phyloP scores from a whole-genome alignment of 2,329 filamentous ascomycete genomes.

The Penicillium oxalicum region DNA sequence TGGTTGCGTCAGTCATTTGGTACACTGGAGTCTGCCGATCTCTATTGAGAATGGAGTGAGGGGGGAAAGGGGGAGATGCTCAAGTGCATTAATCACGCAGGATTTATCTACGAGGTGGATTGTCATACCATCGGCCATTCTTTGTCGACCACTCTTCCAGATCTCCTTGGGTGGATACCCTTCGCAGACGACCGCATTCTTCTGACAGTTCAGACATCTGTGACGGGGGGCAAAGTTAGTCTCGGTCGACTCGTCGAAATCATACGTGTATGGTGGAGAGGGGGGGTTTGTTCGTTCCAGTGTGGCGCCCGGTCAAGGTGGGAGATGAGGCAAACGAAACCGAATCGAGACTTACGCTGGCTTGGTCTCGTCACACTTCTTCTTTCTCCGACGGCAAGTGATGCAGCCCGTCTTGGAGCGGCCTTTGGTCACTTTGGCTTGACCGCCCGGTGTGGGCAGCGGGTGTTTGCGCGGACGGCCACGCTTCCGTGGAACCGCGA shows the following conservation, averaged over 20 bases:
- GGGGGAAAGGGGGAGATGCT: neutral
- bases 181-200: conserved; percentile 87
- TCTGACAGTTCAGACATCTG: conserved; percentile 69
- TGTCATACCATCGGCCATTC: conserved; percentile 56
- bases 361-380: conserved; percentile 51
- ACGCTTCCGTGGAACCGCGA: conserved; percentile 52
- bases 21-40: neutral
- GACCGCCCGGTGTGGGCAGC: conserved; percentile 51
- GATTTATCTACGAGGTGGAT: neutral
- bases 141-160: conserved; percentile 81
- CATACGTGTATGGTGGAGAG: too few species aligned
- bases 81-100: neutral
- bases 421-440: conserved; percentile 71
- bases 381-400: conserved; percentile 55
- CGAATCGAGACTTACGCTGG: conserved; percentile 38
- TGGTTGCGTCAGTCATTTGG: conserved; percentile 7
- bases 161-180: conserved; percentile 81
- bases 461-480: conserved; percentile 80
- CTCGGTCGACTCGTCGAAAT: too few species aligned
- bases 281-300: neutral
- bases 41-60: too few species aligned
- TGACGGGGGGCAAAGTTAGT: neutral
- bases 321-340: neutral
- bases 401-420: conserved; percentile 54
- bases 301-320: neutral